Evolutionary conservation across 78 protist species (phyloP), one percentile per base, ranked within the genome.

Genomic region (Dictyostelium discoideum): DNA sequence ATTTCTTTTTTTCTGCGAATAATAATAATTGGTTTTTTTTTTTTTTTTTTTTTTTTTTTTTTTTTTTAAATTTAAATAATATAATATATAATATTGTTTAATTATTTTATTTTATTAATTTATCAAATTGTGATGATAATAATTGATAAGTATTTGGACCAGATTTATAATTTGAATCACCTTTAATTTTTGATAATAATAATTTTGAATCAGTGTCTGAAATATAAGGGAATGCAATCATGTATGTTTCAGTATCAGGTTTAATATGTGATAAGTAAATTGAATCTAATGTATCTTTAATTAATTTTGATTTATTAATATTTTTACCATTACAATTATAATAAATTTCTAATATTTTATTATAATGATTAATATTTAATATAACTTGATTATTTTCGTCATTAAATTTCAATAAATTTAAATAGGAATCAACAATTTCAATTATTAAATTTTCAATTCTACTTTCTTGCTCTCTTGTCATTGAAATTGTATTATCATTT

Each of bases 141-240:
- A 74, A 37, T 74, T 74, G 81, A 74, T 74, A 74, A 29, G 81
- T 32, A 74, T 74, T 74, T 74, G 42, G 42, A 32, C 81, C 81
- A 37, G 81, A 37, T 74, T 74, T 74, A 37, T 26, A 74, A 32
- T 1, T 32, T 32, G 46, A 32, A 32, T 29, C 22, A 18, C 42
- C 42, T 74, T 74, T 74, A 37, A 74, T 74, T 74, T 74, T 74
- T 74, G 81, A 74, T 37, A 74, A 37, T 26, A 74, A 37, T 11
- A 37, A 29, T 26, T 20, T 74, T 74, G 81, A 74, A 37, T 74
- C 48, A 6, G 39, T 37, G 3, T 32, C 14, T 13, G 42, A 20
- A 37, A 74, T 10, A 18, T 13, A 74, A 29, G 81, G 81, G 9
- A 74, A 74, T 37, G 40, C 81, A 3, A 74, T 37, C 81, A 74